Evolutionary conservation across 139 green algal genomes (phyloP), one percentile per base, ranked within the genome.

Genomic region (Edaphochlamys debaryana): DNA sequence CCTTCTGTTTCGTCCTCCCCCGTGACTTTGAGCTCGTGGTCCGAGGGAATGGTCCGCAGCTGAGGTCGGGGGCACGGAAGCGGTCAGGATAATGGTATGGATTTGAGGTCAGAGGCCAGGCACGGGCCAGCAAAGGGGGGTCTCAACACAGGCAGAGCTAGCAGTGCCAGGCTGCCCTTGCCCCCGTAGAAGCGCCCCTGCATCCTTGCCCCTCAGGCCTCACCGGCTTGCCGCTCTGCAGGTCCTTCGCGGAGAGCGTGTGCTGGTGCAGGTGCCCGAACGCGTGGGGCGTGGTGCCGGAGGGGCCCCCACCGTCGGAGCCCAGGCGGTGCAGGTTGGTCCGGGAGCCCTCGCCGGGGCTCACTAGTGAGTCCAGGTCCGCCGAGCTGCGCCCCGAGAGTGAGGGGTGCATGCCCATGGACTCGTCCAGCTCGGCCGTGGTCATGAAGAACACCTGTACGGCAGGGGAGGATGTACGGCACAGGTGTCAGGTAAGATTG

Each of bases 361-460:
- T n/a, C n/a, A n/a, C 63, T 0, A 74, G n/a, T 37, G 60, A 73
- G 62, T 82, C 76, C 63, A 82, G 76, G 76, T 82, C 76, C 20
- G 20, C 34, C 19, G 62, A 74, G n/a, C 42, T 66, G 42, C 60
- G 76, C n/a, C 76, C 76, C 22, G 62, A 74, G 36, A 82, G 63
- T 3, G 32, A 5, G 4, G 76, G 38, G 76, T 82, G 76, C 76
- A 82, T 82, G 63, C 63, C 76, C 84, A 88, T 86, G 30, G 81
- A 27, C 63, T 85, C 87, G 36, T 88, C 79, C 78, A 91, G 45
- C 67, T 91, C 87, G 7, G 82, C 83, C 4, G 60, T 32, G 1
- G 58, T 41, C 34, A 73, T 67, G 78, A 91, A 88, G 74, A 91
- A 91, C 15, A 81, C 75, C 60, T 67, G 30, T 17, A n/a, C n/a